These are phyloP conservation scores for Pythium aristosporum DNA, from an alignment of 352 stramenopile species.

Conservation along the genomic window DNA sequence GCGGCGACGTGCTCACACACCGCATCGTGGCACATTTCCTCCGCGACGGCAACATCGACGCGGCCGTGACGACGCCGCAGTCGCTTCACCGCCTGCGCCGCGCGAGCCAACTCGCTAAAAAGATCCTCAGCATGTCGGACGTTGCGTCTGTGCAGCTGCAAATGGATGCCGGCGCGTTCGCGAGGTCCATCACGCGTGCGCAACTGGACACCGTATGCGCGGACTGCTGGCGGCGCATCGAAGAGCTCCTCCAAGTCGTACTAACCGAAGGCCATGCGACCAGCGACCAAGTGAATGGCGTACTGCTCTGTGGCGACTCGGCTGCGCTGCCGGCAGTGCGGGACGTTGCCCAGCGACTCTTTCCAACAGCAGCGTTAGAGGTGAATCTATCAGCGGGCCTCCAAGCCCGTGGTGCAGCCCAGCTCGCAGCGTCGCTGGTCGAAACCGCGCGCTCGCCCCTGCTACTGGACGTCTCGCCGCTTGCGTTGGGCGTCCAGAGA, in stretches of 20 bases:
- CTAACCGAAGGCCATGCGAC: slow-evolving; percentile 24
- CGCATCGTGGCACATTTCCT: slow-evolving; percentile 31
- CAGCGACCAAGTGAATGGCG: slow-evolving; percentile 28
- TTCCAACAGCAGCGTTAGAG: neutral
- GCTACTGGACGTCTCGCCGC: slow-evolving; percentile 14
- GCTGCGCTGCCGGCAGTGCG: slow-evolving; percentile 2
- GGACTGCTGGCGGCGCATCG: slow-evolving; percentile 32
- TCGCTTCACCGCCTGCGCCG: slow-evolving; percentile 25
- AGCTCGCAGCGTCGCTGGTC: neutral
- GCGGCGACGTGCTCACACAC: slow-evolving; percentile 30
- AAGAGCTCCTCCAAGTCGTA: slow-evolving; percentile 23
- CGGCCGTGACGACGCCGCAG: neutral
- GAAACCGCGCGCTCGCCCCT: neutral
- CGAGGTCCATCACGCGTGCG: slow-evolving; percentile 33
- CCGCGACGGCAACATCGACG: neutral
- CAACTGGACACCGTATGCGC: slow-evolving; percentile 41
- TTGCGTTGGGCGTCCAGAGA: slow-evolving; percentile 20
- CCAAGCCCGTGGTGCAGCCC: slow-evolving; percentile 13
- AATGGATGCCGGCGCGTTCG: slow-evolving; percentile 24
- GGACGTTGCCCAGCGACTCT: slow-evolving; percentile 4
- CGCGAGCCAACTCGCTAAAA: slow-evolving; percentile 41
- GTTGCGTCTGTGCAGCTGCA: slow-evolving; percentile 37
- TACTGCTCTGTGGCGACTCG: slow-evolving; percentile 39
- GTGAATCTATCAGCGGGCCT: slow-evolving; percentile 5
- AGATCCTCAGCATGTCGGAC: slow-evolving; percentile 38